phyloP scores from a whole-genome alignment of 2,329 filamentous ascomycete genomes.

The Fragosphaeria purpurea region DNA sequence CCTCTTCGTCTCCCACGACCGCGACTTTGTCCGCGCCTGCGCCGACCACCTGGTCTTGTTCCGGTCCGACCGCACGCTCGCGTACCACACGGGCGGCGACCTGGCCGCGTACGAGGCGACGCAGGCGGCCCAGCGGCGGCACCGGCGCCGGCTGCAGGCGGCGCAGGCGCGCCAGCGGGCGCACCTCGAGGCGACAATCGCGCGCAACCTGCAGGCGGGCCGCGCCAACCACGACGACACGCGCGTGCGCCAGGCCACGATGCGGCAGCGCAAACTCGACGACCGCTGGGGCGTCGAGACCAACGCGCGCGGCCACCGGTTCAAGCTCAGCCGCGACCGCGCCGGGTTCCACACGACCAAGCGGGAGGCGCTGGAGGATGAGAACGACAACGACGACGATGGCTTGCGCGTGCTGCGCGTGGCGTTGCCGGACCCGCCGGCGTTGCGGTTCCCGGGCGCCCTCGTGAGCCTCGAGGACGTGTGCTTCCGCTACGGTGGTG shows the following conservation, averaged over 20 bases:
- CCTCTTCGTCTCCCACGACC: constrained; percentile 74
- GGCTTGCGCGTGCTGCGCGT: constrained; percentile 49
- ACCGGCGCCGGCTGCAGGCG: constrained; percentile 66
- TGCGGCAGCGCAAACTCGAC: constrained; percentile 74
- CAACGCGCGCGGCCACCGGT: constrained; percentile 59
- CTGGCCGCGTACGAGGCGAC: constrained; percentile 62
- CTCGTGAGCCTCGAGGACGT: constrained; percentile 63
- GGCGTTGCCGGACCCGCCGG: constrained; percentile 50
- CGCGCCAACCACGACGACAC: constrained; percentile 74
- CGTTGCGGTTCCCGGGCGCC: constrained; percentile 65
- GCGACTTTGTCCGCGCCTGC: constrained; percentile 63
- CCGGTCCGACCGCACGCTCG: constrained; percentile 58
- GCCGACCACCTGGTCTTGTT: constrained; percentile 65
- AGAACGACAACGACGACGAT: constrained; percentile 50
- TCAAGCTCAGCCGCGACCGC: constrained; percentile 71
- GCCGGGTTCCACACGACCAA: constrained; percentile 48
- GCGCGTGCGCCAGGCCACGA: constrained; percentile 76
- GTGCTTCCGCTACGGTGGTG: constrained; percentile 49
- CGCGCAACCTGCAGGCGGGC: constrained; percentile 63
- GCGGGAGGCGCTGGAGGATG: constrained; percentile 62
- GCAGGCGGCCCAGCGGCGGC: constrained; percentile 55
- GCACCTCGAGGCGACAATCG: constrained; percentile 70
- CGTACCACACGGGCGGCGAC: constrained; percentile 62
- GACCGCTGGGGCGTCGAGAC: constrained; percentile 71
- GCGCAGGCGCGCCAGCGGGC: constrained; percentile 72